A percentile compares a stretch with the other conserved stretches of the same genome.
Evolutionary conservation across 73 alveolate species (phyloP).

Genomic region (Symbiodinium natans): DNA sequence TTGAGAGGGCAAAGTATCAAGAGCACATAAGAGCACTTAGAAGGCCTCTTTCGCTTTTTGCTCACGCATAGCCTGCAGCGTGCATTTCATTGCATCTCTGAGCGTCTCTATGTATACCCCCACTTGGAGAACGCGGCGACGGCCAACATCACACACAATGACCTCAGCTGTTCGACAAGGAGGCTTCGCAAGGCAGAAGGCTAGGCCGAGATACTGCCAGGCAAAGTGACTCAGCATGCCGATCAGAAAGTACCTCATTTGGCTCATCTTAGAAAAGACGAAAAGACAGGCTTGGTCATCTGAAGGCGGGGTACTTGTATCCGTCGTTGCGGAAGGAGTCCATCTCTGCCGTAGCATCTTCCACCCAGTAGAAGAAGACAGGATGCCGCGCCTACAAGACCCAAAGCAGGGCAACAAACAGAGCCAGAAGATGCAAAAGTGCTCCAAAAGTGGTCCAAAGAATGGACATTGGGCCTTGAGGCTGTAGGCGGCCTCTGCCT

Average conservation of each 20-base stretch:
- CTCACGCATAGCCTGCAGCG: too few relatives aligned
- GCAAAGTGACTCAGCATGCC: conserved; percentile 75
- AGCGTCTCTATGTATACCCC: not conserved
- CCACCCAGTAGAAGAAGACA: conserved; percentile 70
- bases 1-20: too few relatives aligned
- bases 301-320: conserved; percentile 59
- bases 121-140: conserved; percentile 59
- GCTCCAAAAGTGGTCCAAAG: not conserved
- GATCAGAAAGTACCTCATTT: conserved; percentile 47
- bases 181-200: not conserved
- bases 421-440: too few relatives aligned
- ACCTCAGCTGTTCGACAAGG: conserved; percentile 11
- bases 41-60: too few relatives aligned
- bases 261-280: not conserved
- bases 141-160: conserved; percentile 62
- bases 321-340: conserved; percentile 77
- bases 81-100: too few relatives aligned
- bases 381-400: conserved; percentile 72
- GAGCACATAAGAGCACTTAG: too few relatives aligned
- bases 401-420: too few relatives aligned
- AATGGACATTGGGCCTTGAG: conserved; percentile 26
- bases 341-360: conserved; percentile 78
- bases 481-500: conserved; percentile 75
- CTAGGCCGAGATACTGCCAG: not conserved
- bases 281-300: too few relatives aligned